Evolutionary conservation across 2,329 filamentous ascomycete species (phyloP), one percentile per base, ranked within the genome.

Genomic region (Alternaria alternata): DNA sequence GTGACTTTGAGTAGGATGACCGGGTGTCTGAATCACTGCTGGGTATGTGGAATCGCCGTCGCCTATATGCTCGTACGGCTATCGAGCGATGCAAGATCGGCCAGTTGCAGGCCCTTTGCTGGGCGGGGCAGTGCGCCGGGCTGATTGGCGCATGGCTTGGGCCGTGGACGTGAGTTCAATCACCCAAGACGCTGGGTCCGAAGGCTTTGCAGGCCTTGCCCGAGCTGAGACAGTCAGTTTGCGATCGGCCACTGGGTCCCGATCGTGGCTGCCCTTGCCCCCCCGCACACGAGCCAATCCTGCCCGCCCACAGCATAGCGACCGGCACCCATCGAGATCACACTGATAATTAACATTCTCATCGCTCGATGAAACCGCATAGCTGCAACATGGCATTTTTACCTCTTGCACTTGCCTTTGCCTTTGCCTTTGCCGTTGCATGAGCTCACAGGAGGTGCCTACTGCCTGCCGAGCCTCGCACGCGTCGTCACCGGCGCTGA

Each of bases 1-100:
- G 57, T 47, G 51, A 53, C 36, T 42, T 39, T 54, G 44, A 20
- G 46, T 26, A 46, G 52, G 51, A 59, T 57, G 61, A 64, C 57
- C 39, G 48, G 55, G 26, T 24, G 51, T 41, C 39, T 62, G 55
- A 54, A 67, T 66, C 61, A 57, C 47, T 44, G 26, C 16, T 32
- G 34, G 28, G 63, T 47, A 54, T 20, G 60, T 28, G 52, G 61
- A 42, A 62, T 67, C 58, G 63, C 54, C 24, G 51, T 38, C 43
- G 52, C 8, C 52, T 65, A 67, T 65, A 67, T 65, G 61, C 53
- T 57, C 57, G 20, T 39, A 56, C 46, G n/a, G 26, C 46, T 52
- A 64, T 64, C 56, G 62, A 43, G 28, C 64, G 51, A 62, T 57
- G 63, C 18, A 36, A 32, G 32, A 48, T 38, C 22, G 56, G 38